A percentile compares a stretch with the other conserved stretches of the same genome.
Conservation (phyloP, 2,329 filamentous ascomycete species). For the Hyphodiscus sp. region DNA sequence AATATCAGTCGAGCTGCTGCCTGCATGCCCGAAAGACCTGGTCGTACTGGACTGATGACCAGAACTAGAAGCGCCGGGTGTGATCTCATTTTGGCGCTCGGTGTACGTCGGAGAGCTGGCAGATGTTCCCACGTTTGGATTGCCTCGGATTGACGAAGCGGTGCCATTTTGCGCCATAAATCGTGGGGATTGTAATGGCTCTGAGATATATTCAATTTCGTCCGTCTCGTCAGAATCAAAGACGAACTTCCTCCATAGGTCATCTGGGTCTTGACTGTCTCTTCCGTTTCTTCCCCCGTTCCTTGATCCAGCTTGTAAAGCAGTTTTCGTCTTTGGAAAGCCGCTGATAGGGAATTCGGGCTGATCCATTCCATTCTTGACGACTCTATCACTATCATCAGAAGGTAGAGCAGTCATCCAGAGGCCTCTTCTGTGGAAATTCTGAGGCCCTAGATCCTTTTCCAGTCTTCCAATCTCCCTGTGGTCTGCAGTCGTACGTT, state of each 20-base stretch:
- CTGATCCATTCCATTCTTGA: background rate
- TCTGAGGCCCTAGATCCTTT: background rate
- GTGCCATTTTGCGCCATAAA: background rate
- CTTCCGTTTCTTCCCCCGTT: background rate
- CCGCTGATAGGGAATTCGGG: background rate
- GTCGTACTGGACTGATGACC: background rate
- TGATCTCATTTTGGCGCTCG: background rate
- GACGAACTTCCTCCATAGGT: constrained; percentile 26
- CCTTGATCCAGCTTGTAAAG: background rate
- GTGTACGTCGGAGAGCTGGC: background rate
- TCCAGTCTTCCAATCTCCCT: background rate
- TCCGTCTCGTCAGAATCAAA: constrained; percentile 19
- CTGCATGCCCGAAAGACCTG: background rate
- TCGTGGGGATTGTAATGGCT: background rate
- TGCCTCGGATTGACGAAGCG: background rate
- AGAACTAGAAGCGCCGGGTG: background rate
- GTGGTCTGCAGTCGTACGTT: background rate
- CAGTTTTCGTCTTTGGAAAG: background rate
- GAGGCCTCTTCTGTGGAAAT: too few relatives aligned
- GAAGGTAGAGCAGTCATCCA: too few relatives aligned
- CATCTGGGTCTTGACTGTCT: constrained; percentile 7
- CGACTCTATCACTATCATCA: background rate
- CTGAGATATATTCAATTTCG: background rate
- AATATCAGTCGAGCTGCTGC: background rate
- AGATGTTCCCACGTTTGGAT: background rate